A percentile compares a stretch with the other conserved stretches of the same genome.
phyloP scores from a whole-genome alignment of 202 grass and related monocot species.

The Alloteropsis angusta region DNA sequence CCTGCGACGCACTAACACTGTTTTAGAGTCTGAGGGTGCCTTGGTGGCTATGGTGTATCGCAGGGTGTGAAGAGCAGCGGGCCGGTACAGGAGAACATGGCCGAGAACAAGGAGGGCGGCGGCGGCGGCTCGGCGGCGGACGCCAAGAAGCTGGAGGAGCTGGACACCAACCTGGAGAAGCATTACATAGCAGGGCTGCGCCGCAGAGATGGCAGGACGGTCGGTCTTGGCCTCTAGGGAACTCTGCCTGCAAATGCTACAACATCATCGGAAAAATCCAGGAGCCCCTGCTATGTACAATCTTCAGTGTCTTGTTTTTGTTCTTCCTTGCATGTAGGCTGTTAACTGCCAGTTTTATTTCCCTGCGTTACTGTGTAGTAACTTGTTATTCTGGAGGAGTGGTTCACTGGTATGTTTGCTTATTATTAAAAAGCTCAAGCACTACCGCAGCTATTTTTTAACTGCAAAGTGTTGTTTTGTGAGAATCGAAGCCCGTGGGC shows the following conservation, averaged over 20 bases:
- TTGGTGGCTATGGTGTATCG: conserved; percentile 67
- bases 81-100: conserved; percentile 32
- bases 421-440: conserved; percentile 3
- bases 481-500: no score
- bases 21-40: conserved; percentile 85
- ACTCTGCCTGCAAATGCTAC: neutral
- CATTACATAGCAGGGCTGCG: conserved; percentile 90
- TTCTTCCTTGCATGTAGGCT: neutral
- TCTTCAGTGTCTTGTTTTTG: neutral
- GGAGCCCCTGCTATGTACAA: conserved; percentile 8
- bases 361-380: neutral
- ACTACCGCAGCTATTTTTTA: no score
- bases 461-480: neutral
- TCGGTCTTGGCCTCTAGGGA: conserved; percentile 82
- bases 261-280: neutral
- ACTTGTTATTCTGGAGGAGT: neutral
- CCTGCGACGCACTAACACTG: conserved; percentile 59
- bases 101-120: conserved; percentile 28
- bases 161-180: conserved; percentile 91
- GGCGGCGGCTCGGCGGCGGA: conserved; percentile 32
- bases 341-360: neutral
- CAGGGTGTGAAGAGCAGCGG: conserved; percentile 56
- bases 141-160: conserved; percentile 72
- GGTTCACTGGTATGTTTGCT: neutral
- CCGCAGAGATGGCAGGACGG: conserved; percentile 77